A percentile compares a stretch with the other conserved stretches of the same genome.
Evolutionary conservation across 1,284 basidiomycete genomes (phyloP).

Genomic region (Vanrija sp.): DNA sequence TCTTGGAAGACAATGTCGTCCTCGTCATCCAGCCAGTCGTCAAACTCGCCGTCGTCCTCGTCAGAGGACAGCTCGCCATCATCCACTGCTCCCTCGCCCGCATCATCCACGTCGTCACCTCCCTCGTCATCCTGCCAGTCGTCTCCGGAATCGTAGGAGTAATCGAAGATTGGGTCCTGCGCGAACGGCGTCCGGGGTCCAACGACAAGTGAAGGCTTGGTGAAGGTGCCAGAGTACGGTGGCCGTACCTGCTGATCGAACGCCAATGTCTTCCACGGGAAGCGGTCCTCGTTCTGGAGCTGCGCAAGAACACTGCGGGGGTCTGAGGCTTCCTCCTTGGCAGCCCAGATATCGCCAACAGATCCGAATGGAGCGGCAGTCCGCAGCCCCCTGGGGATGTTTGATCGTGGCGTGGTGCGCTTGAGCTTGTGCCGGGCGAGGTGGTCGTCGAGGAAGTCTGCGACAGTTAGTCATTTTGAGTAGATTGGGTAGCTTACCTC

Average conservation of each 20-base stretch:
- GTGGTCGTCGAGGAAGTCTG: constrained; percentile 34
- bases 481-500: constrained; percentile 1
- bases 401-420: neutral
- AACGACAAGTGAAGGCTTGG: constrained; percentile 42
- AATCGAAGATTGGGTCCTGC: constrained; percentile 46
- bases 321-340: constrained; percentile 42
- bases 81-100: constrained; percentile 14
- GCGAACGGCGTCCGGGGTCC: constrained; percentile 47
- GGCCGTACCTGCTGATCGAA: constrained; percentile 47
- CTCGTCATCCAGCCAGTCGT: constrained; percentile 43
- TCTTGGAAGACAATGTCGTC: constrained; percentile 25
- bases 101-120: constrained; percentile 37
- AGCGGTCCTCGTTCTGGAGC: constrained; percentile 31
- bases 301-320: constrained; percentile 38
- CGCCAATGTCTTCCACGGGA: constrained; percentile 45
- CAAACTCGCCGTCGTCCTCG: constrained; percentile 40
- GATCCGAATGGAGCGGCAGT: constrained; percentile 31
- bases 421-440: constrained; percentile 15
- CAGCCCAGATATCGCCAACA: constrained; percentile 35
- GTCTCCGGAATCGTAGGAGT: constrained; percentile 47
- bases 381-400: constrained; percentile 32
- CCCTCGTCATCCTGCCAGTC: constrained; percentile 50
- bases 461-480: neutral
- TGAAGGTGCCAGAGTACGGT: constrained; percentile 47
- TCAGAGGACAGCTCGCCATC: constrained; percentile 34